Evolutionary conservation across 106 monocot species (phyloP).

Genomic region (Platanthera guangdongensis): DNA sequence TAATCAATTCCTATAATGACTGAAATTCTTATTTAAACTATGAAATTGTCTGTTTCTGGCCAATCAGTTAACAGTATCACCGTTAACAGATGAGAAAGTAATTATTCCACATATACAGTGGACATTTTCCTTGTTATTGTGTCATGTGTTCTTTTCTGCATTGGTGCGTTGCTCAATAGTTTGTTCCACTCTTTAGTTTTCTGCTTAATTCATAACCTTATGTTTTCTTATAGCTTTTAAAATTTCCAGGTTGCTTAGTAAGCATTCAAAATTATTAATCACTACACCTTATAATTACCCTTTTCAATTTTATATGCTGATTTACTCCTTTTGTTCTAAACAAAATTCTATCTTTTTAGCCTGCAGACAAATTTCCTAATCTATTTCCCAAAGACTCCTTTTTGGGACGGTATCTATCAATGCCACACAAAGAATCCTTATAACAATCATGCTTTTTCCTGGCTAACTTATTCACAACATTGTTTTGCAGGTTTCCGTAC

Average conservation of each 20-base stretch:
- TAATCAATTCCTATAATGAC: neutral
- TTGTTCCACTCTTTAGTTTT: neutral
- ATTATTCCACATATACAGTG: neutral
- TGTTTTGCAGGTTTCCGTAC: conserved; percentile 12
- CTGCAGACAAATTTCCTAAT: conserved; percentile 12
- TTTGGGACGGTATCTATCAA: conserved; percentile 3
- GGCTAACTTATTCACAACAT: neutral
- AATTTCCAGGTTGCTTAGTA: neutral
- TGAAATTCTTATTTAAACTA: neutral
- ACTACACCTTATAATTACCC: neutral
- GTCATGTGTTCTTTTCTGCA: neutral
- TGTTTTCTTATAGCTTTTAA: neutral
- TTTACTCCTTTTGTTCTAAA: neutral
- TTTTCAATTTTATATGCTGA: neutral
- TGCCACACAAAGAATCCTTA: neutral
- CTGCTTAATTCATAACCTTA: neutral
- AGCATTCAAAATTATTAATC: neutral
- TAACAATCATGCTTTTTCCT: neutral
- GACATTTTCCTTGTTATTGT: neutral
- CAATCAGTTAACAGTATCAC: neutral
- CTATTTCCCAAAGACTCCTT: conserved; percentile 8
- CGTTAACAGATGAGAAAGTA: neutral
- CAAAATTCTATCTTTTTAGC: neutral
- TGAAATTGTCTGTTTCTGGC: neutral
- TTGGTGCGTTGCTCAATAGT: neutral